These are phyloP conservation scores for Chrysopogon serrulatus DNA, from an alignment of 176 grass and related monocot genomes.

Conservation along the genomic window DNA sequence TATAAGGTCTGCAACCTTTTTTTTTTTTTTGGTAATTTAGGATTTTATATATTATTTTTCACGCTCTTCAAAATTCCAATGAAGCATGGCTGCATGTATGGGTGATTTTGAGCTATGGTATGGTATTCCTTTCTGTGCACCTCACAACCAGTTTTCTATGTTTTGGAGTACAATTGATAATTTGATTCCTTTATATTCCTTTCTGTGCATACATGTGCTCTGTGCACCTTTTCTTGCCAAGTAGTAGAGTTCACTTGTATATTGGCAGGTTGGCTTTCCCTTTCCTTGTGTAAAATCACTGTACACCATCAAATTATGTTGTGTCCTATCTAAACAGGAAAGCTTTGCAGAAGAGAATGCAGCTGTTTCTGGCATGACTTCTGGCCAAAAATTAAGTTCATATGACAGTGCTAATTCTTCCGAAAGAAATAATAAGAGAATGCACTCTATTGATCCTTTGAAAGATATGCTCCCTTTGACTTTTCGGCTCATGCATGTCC, in stretches of 20 bases:
- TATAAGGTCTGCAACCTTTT: neutral
- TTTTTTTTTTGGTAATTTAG: neutral
- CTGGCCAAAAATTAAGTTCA: conserved; percentile 16
- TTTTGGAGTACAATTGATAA: neutral
- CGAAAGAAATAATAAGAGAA: conserved; percentile 26
- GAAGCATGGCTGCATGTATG: neutral
- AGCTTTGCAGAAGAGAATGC: conserved; percentile 25
- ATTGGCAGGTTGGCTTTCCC: neutral
- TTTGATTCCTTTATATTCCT: neutral
- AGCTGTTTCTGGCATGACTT: conserved; percentile 2
- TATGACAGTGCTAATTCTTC: conserved; percentile 29
- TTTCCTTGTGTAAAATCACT: conserved; percentile 5
- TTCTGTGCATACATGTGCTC: neutral
- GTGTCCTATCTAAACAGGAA: conserved; percentile 20
- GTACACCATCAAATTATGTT: neutral
- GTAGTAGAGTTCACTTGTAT: neutral
- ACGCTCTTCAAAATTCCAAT: neutral
- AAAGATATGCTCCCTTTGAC: conserved; percentile 39
- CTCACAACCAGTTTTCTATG: neutral
- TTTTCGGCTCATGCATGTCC: conserved; percentile 76
- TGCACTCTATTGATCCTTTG: conserved; percentile 27
- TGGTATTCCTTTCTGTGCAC: neutral
- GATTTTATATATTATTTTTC: neutral
- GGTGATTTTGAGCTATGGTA: neutral
- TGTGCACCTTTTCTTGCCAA: neutral